Conservation (phyloP, 2,329 filamentous ascomycete species). For the Talaromyces pinophilus region DNA sequence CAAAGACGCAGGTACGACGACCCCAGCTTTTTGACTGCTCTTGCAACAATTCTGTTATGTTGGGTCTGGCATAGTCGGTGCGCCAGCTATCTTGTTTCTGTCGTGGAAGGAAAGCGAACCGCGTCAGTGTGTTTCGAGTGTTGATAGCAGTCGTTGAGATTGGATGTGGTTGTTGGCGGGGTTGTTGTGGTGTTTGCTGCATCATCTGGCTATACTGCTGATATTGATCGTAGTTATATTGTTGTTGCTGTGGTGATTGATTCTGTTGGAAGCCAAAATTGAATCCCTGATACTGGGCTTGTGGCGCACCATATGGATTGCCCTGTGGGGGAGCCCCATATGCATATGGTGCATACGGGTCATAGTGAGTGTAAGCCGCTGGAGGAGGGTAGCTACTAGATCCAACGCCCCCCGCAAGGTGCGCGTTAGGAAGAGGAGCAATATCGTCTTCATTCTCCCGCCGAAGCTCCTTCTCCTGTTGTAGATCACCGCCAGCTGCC, state of each 20-base stretch:
- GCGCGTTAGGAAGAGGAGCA: constrained; percentile 69
- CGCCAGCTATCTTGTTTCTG: constrained; percentile 72
- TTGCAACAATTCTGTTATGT: constrained; percentile 81
- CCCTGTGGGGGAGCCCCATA: constrained; percentile 25
- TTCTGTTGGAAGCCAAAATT: constrained; percentile 24
- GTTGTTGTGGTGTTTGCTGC: constrained; percentile 54
- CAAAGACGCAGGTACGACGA: constrained; percentile 81
- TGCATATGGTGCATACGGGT: constrained; percentile 27
- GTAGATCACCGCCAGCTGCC: constrained; percentile 75
- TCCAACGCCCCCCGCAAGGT: constrained; percentile 27
- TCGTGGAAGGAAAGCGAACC: constrained; percentile 74
- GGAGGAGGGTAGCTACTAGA: constrained; percentile 22
- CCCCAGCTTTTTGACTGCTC: constrained; percentile 82
- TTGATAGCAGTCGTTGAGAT: constrained; percentile 55
- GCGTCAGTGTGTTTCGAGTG: constrained; percentile 89
- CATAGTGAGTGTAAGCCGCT: constrained; percentile 24
- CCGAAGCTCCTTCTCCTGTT: constrained; percentile 76
- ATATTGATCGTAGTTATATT: constrained; percentile 24
- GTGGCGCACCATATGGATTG: constrained; percentile 5
- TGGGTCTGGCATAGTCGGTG: constrained; percentile 87
- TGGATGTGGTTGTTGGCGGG: constrained; percentile 10
- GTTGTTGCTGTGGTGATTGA: constrained; percentile 14
- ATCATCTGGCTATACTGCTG: constrained; percentile 60
- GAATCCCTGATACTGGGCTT: constrained; percentile 19
- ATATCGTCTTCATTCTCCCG: constrained; percentile 82